phyloP scores from a whole-genome alignment of 306 rosid species.

The Casuarina cunninghamiana region DNA sequence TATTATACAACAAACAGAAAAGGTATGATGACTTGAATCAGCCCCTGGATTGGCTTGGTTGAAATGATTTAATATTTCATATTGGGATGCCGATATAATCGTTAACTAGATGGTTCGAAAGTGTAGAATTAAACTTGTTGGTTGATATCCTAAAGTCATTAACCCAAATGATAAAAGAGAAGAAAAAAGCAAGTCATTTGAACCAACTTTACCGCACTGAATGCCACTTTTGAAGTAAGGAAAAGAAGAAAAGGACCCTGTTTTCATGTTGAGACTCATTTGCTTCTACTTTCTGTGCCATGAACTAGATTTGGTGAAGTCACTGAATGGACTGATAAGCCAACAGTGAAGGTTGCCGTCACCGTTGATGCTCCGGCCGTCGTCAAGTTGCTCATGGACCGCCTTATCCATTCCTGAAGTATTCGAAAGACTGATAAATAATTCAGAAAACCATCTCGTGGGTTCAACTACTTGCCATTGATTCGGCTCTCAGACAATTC shows the following conservation, averaged over 20 bases:
- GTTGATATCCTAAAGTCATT: not conserved
- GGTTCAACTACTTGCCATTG: not conserved
- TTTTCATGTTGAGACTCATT: not conserved
- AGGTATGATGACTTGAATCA: conserved; percentile 37
- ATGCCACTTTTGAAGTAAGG: not conserved
- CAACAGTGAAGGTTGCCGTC: conserved; percentile 86
- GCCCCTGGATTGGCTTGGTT: not conserved
- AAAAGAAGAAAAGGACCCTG: not conserved
- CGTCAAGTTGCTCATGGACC: conserved; percentile 67
- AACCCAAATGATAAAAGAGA: not conserved
- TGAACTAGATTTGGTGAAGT: conserved; percentile 71
- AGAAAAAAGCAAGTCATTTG: not conserved
- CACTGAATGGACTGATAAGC: conserved; percentile 82
- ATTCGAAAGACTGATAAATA: not conserved
- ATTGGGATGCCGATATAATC: not conserved
- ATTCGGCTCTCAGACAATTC: not conserved
- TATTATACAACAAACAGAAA: conserved; percentile 71
- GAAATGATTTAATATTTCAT: not conserved
- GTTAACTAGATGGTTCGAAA: not conserved
- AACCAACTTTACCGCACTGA: not conserved
- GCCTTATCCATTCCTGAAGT: conserved; percentile 54
- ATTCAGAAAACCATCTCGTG: not conserved
- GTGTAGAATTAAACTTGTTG: not conserved
- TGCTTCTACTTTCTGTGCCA: conserved; percentile 16
- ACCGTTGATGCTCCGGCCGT: conserved; percentile 79